A percentile compares a stretch with the other conserved stretches of the same genome.
Evolutionary conservation across 2,329 filamentous ascomycete species (phyloP).

Genomic region (Trichoderma simmonsii): DNA sequence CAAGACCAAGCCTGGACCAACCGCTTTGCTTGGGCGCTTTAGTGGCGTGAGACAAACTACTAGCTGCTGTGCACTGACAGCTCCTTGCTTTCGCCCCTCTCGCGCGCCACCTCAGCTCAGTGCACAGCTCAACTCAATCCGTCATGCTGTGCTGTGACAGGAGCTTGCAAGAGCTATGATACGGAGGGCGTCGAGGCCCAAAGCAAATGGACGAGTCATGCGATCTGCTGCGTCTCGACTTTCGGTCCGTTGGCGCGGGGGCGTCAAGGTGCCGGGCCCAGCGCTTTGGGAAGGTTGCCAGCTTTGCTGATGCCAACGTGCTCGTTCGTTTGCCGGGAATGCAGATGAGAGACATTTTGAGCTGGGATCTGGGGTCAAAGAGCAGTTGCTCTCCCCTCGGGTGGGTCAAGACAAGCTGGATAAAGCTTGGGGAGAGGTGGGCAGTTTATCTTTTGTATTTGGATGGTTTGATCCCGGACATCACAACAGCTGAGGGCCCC

Average conservation of each 20-base stretch:
- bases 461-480: slow-evolving; percentile 3
- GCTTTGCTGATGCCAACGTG: not conserved
- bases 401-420: slow-evolving; percentile 8
- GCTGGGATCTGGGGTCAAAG: slow-evolving; percentile 7
- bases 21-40: not conserved
- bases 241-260: slow-evolving; percentile 11
- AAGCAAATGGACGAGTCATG: not conserved
- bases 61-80: slow-evolving; percentile 18
- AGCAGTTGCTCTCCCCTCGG: not conserved
- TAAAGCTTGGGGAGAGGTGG: not conserved
- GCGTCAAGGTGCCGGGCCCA: not conserved
- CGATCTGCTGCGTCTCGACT: not conserved
- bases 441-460: slow-evolving; percentile 7
- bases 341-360: slow-evolving; percentile 8
- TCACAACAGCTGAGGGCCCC: slow-evolving; percentile 8
- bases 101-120: slow-evolving; percentile 12
- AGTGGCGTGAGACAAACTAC: slow-evolving; percentile 18
- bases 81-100: slow-evolving; percentile 13
- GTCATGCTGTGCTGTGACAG: not conserved
- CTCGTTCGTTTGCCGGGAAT: not conserved
- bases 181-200: not conserved
- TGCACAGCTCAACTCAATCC: not conserved
- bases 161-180: not conserved
- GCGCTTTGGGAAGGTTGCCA: not conserved
- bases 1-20: slow-evolving; percentile 3